Conservation (phyloP, 805 yeast genomes). For the Monosporozyma yasuniensis region DNA sequence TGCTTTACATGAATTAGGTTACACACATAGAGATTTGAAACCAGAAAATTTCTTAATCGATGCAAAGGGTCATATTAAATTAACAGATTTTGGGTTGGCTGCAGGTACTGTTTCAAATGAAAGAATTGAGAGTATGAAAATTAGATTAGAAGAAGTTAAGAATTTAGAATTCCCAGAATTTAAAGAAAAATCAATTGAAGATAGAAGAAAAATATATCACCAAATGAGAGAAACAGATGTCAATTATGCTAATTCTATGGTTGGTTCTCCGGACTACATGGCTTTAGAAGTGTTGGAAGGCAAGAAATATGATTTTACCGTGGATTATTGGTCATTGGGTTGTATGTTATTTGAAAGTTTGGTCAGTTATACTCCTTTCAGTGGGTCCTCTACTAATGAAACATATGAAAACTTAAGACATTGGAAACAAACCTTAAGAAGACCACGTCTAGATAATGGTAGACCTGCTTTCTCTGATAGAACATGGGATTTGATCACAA, state of each 20-base stretch:
- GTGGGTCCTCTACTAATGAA: conserved; percentile 89
- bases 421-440: conserved; percentile 79
- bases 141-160: conserved; percentile 59
- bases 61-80: conserved; percentile 64
- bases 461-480: conserved; percentile 89
- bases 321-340: conserved; percentile 98
- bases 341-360: conserved; percentile 94
- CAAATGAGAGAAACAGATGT: conserved; percentile 66
- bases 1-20: conserved; percentile 88
- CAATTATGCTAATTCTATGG: conserved; percentile 88
- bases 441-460: conserved; percentile 90
- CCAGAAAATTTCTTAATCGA: conserved; percentile 85
- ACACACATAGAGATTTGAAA: conserved; percentile 92
- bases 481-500: conserved; percentile 83
- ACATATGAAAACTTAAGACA: conserved; percentile 88
- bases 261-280: conserved; percentile 98
- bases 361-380: conserved; percentile 95
- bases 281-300: conserved; percentile 96
- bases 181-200: conserved; percentile 64
- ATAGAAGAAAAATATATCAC: conserved; percentile 80
- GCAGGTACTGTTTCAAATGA: conserved; percentile 92
- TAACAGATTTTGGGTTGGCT: conserved; percentile 91
- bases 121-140: conserved; percentile 85
- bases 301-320: conserved; percentile 85
- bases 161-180: conserved; percentile 59